Base-by-base conservation (phyloP, 768 basidiomycete species). In the Kwoniella pini region DNA sequence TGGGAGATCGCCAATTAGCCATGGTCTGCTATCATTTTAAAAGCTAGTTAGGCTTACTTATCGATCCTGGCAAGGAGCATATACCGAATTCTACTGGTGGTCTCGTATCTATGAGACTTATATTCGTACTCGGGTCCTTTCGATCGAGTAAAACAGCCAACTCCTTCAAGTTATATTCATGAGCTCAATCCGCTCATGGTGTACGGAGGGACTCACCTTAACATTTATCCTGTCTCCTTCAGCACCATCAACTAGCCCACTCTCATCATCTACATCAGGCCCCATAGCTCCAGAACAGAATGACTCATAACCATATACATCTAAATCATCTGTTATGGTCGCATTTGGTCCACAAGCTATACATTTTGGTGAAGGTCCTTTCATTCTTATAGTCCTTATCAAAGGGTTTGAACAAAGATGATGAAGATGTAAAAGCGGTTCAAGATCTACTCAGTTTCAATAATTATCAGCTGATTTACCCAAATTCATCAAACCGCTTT, bases 371-470 rank as follows among this genome's bases (percentile, higher is more conserved):
- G 88, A 87, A 39, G 85, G 84, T 3, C 82, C 77, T 38, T 93
- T 85, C n/a, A 96, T 81, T 67, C 88, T 91, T 79, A 97, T 84
- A 40, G 81, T 87, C 4, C 94, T 85, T 75, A 96, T 94, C 0
- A 88, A 87, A 0, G 88, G 84, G 17, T 78, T 72, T 0, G 82
- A 83, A 15, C 92, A 76, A 0, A 90, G 87, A 22, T 88, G 87
- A 77, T 87, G 91, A 19, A 94, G 76, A 15, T 90, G 81, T 22
- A 98, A 77, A 0, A 84, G 80, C 0, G 91, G 85, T 46, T 81
- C 83, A 2, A 28, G 22, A 33, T 62, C 50, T 59, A 31, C 12
- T 30, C 38, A 13, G n/a, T n/a, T n/a, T n/a, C n/a, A 28, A 15
- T 9, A 46, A 30, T 9, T 43, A 11, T 43, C 42, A 43, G 42